Evolutionary conservation across 495 filamentous ascomycete genomes (phyloP).

Genomic region (Pyronema omphalodes): DNA sequence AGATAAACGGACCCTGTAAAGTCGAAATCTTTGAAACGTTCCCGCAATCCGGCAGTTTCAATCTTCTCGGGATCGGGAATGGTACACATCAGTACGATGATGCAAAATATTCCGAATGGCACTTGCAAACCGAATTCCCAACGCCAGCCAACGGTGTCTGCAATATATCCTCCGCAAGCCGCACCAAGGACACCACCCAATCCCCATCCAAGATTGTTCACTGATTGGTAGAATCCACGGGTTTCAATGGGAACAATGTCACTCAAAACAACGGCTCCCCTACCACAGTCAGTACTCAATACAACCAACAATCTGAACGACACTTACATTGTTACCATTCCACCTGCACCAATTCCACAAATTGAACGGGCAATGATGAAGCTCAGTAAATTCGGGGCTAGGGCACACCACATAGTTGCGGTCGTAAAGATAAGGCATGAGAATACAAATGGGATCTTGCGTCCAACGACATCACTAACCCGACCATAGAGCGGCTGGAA

Average conservation of each 20-base stretch:
- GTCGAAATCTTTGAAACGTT: constrained; percentile 50
- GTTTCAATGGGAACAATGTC: constrained; percentile 61
- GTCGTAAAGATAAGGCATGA: constrained; percentile 43
- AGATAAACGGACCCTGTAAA: constrained; percentile 45
- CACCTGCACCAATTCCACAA: constrained; percentile 57
- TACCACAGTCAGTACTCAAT: background rate
- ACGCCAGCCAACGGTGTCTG: constrained; percentile 39
- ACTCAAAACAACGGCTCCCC: constrained; percentile 45
- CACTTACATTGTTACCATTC: constrained; percentile 42
- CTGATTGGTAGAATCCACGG: constrained; percentile 57
- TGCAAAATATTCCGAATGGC: constrained; percentile 40
- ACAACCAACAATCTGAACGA: background rate
- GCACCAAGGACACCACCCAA: constrained; percentile 34
- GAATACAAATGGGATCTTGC: constrained; percentile 50
- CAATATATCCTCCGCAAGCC: constrained; percentile 53
- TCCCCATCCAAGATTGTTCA: constrained; percentile 53
- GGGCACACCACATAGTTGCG: constrained; percentile 53
- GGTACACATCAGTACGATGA: constrained; percentile 36
- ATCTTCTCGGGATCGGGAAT: constrained; percentile 44
- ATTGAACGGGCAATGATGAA: constrained; percentile 57
- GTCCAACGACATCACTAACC: constrained; percentile 51
- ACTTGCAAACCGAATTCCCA: constrained; percentile 54
- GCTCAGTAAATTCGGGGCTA: constrained; percentile 48
- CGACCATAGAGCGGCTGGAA: constrained; percentile 58
- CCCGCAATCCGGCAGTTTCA: constrained; percentile 31